Percentiles rank a stretch among this genome's conserved stretches.
Evolutionary conservation across 2,329 filamentous ascomycete species (phyloP).

Genomic region (Chrysosphaeria jannelii): DNA sequence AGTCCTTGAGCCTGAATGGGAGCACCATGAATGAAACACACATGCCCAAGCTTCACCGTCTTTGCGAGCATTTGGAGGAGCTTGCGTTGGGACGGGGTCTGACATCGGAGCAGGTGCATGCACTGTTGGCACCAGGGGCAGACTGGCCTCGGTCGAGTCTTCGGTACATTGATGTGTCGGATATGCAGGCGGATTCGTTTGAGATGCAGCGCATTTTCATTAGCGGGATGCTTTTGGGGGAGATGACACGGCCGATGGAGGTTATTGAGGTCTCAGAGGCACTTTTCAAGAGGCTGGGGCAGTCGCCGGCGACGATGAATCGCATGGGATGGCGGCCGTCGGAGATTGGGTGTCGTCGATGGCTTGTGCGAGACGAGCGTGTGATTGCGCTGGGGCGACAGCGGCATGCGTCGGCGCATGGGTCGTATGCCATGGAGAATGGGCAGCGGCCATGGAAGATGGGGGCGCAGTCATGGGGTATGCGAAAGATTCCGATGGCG

Average conservation of each 20-base stretch:
- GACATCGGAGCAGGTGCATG: slow-evolving; percentile 31
- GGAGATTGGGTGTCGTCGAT: slow-evolving; percentile 32
- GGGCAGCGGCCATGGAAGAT: slow-evolving; percentile 46
- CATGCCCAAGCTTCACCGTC: slow-evolving; percentile 27
- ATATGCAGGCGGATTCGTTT: slow-evolving; percentile 31
- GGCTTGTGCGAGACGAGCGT: slow-evolving; percentile 48
- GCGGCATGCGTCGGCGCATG: slow-evolving; percentile 5
- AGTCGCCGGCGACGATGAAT: slow-evolving; percentile 27
- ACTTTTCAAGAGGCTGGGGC: slow-evolving; percentile 30
- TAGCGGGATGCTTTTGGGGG: slow-evolving; percentile 23
- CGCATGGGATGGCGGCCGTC: slow-evolving; percentile 38
- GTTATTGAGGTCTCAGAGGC: slow-evolving; percentile 49
- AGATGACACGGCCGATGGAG: slow-evolving; percentile 33
- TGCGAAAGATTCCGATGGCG: slow-evolving; percentile 75
- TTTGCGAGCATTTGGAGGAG: slow-evolving; percentile 48
- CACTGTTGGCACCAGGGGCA: slow-evolving; percentile 28
- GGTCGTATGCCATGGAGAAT: slow-evolving; percentile 8
- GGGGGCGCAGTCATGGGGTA: slow-evolving; percentile 61
- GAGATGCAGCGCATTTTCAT: slow-evolving; percentile 20
- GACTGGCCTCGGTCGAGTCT: slow-evolving; percentile 16
- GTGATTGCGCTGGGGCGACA: slow-evolving; percentile 13
- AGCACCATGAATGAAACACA: slow-evolving; percentile 37
- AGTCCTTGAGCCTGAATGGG: slow-evolving; percentile 47
- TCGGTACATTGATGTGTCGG: slow-evolving; percentile 49
- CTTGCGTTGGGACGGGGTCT: slow-evolving; percentile 41